These are phyloP conservation scores for Ogataea paraovalis DNA, from an alignment of 805 yeast genomes.

Conservation along the genomic window DNA sequence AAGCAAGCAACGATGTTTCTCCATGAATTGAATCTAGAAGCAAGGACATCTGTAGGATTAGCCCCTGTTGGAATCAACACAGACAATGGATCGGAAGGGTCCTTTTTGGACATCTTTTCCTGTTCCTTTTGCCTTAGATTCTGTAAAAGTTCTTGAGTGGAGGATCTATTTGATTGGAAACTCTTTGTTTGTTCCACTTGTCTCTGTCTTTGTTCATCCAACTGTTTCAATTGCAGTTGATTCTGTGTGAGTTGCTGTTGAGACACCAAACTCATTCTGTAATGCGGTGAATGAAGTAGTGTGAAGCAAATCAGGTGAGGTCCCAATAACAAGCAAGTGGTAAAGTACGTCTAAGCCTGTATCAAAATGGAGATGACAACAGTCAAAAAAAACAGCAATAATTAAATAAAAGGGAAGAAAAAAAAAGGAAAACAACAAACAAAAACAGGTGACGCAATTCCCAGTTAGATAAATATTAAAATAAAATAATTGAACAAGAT, in stretches of 20 bases:
- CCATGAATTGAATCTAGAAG: conserved; percentile 85
- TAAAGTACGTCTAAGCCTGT: too few species aligned
- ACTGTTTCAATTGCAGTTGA: conserved; percentile 41
- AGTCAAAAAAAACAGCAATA: too few species aligned
- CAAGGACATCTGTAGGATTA: conserved; percentile 83
- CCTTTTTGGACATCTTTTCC: conserved; percentile 24
- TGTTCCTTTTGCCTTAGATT: conserved; percentile 19
- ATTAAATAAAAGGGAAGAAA: too few species aligned
- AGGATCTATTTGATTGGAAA: conserved; percentile 30
- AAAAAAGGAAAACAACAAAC: too few species aligned
- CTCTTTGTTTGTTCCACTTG: conserved; percentile 43
- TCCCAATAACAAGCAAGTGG: neutral
- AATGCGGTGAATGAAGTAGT: neutral
- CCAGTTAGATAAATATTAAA: too few species aligned
- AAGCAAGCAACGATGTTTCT: conserved; percentile 71
- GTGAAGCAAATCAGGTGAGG: neutral
- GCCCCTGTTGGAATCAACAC: conserved; percentile 54
- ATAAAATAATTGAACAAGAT: too few species aligned
- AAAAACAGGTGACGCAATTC: too few species aligned
- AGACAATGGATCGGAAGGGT: conserved; percentile 46
- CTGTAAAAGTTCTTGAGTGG: conserved; percentile 27
- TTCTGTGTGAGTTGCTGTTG: conserved; percentile 44
- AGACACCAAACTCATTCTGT: conserved; percentile 33
- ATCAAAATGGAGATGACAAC: neutral
- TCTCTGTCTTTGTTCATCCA: conserved; percentile 40